Base-by-base conservation (phyloP, 768 basidiomycete genomes). In the Tremella yokohamensis region DNA sequence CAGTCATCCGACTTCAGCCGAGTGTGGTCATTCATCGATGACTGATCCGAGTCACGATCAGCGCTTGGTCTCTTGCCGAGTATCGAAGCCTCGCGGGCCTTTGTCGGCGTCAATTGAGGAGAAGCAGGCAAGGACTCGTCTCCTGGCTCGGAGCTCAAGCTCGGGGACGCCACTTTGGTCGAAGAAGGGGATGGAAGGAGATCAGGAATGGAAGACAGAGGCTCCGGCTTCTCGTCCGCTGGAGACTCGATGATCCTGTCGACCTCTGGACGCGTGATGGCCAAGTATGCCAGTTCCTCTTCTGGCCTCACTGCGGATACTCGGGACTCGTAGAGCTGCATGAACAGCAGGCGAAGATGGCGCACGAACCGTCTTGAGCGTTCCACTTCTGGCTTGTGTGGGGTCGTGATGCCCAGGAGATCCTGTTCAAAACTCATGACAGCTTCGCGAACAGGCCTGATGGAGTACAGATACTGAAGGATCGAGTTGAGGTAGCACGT, bases 401-500 rank as follows among this genome's bases (percentile, higher is more conserved):
- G 42, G 3, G 49, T 42, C 15, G 50, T 24, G 3, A 53, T 26
- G 11, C 19, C 24, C 6, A 38, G 13, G 18, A 19, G 37, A 37
- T 63, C 42, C 55, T 65, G 64, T 40, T 70, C 66, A 37, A 69
- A 69, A 16, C 60, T 45, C 18, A 71, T 45, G n/a, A 76, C 69
- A 12, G 70, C 73, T 1, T 71, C 62, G 19, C 74, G 63, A 8
- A 76, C 51, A 9, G 71, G 70, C 47, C 61, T 68, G 56, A 76
- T 69, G 4, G 71, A 65, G 49, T 76, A 71, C 8, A 76, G 56
- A 40, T 74, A 76, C 56, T 76, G 73, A 16, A 76, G 60, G 19
- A 76, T 69, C 19, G 75, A 76, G 52, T 76, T 76, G 29, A 76
- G 62, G 40, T 76, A 76, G 53, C 75, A 76, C 24, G 75, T 76